phyloP scores from a whole-genome alignment of 2,329 filamentous ascomycete genomes.

The Fusarium subtropicale region DNA sequence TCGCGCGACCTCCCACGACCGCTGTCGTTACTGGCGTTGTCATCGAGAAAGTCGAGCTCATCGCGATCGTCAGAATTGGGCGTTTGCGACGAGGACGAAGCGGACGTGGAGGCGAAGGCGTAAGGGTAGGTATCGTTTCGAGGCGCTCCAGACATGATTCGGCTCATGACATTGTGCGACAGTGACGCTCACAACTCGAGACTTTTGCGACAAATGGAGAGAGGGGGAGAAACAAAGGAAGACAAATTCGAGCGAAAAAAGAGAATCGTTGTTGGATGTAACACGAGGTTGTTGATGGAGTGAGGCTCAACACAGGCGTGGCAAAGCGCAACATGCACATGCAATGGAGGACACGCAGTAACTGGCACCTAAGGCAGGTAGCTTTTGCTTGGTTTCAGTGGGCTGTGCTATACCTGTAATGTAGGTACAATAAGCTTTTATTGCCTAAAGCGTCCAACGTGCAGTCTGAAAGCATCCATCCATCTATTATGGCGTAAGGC shows the following conservation, averaged over 20 bases:
- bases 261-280: not conserved
- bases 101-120: constrained; percentile 50
- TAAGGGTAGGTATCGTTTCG: constrained; percentile 52
- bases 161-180: constrained; percentile 53
- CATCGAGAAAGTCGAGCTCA: constrained; percentile 59
- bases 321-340: not conserved
- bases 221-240: not conserved
- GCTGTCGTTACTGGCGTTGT: constrained; percentile 40
- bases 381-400: constrained; percentile 6
- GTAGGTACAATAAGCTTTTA: not conserved
- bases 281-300: constrained; percentile 3
- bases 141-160: constrained; percentile 57
- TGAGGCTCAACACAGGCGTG: not conserved
- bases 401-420: not conserved
- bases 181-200: constrained; percentile 35
- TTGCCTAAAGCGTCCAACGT: constrained; percentile 32
- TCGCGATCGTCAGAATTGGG: constrained; percentile 56
- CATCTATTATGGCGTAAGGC: not conserved
- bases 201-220: constrained; percentile 6
- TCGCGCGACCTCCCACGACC: constrained; percentile 21
- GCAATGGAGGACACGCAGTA: constrained; percentile 22
- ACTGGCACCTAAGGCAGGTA: not conserved
- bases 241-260: not conserved
- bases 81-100: constrained; percentile 48
- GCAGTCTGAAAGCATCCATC: constrained; percentile 12